Evolutionary conservation across 306 rosid species (phyloP).

Genomic region (Chamaecrista fasciculata): DNA sequence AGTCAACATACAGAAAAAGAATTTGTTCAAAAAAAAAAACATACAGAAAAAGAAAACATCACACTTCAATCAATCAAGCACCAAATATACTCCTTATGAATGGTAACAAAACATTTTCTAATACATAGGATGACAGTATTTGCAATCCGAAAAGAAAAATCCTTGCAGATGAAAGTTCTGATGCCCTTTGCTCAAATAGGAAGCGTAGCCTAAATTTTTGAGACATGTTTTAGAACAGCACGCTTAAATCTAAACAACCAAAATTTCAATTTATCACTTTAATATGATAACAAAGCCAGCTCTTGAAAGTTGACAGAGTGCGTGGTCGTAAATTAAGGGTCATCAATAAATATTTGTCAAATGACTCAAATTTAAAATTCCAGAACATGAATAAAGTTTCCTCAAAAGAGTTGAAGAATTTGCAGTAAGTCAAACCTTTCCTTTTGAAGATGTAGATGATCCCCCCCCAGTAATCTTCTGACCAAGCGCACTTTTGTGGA

Average conservation of each 20-base stretch:
- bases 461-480: conserved; percentile 52
- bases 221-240: not conserved
- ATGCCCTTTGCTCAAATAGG: not conserved
- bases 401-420: conserved; percentile 12
- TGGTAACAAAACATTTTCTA: not conserved
- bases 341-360: conserved; percentile 8
- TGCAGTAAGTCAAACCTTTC: conserved; percentile 45
- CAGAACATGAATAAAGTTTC: not conserved
- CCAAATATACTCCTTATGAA: conserved; percentile 2
- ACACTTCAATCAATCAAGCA: not conserved
- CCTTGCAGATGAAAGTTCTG: not conserved
- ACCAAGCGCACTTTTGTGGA: conserved; percentile 59
- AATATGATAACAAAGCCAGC: not conserved
- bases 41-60: too few species aligned
- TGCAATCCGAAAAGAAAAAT: not conserved
- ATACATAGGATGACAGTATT: not conserved
- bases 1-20: not conserved
- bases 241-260: conserved; percentile 6
- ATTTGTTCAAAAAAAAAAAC: too few species aligned
- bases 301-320: not conserved
- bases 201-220: not conserved
- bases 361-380: not conserved
- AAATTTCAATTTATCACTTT: conserved; percentile 2
- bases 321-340: conserved; percentile 2
- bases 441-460: conserved; percentile 47